Evolutionary conservation across 768 basidiomycete species (phyloP).

Genomic region (Lactarius trivialis): DNA sequence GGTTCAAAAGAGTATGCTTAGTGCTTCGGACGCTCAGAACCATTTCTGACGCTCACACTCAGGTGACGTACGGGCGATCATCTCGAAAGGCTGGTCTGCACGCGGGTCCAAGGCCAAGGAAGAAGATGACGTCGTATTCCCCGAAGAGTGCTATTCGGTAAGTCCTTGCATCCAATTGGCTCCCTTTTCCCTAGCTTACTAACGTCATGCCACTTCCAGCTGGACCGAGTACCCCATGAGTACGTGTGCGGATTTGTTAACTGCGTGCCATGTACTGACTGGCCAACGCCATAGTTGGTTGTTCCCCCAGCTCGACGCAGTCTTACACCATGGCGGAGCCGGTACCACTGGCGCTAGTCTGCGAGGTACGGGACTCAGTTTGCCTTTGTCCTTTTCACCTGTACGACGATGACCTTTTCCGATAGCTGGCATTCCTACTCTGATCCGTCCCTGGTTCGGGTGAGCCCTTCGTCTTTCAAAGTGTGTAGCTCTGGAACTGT

Average conservation of each 20-base stretch:
- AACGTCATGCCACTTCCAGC: constrained; percentile 24
- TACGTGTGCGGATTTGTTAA: constrained; percentile 22
- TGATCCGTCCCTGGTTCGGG: constrained; percentile 69
- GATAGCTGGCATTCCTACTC: constrained; percentile 51
- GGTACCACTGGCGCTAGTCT: constrained; percentile 66
- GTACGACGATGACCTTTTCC: neutral
- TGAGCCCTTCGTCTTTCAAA: constrained; percentile 17
- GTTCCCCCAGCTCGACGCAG: constrained; percentile 55
- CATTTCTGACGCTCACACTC: constrained; percentile 4
- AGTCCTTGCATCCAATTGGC: constrained; percentile 9
- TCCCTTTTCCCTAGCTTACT: neutral
- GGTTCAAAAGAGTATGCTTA: constrained; percentile 49
- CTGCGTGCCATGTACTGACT: neutral
- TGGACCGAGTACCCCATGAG: constrained; percentile 67
- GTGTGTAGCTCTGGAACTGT: constrained; percentile 6
- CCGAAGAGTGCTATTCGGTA: constrained; percentile 44
- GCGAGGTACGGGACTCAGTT: constrained; percentile 30
- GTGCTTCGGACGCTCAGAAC: neutral
- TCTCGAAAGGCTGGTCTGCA: constrained; percentile 62
- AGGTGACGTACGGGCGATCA: constrained; percentile 60
- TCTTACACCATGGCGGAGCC: constrained; percentile 62
- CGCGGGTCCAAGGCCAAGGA: constrained; percentile 42
- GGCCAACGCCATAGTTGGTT: constrained; percentile 39
- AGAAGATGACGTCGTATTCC: constrained; percentile 38
- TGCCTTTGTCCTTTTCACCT: neutral